These are phyloP conservation scores for Triticum monococcum DNA, from an alignment of 176 grass and related monocot genomes.

Conservation along the genomic window DNA sequence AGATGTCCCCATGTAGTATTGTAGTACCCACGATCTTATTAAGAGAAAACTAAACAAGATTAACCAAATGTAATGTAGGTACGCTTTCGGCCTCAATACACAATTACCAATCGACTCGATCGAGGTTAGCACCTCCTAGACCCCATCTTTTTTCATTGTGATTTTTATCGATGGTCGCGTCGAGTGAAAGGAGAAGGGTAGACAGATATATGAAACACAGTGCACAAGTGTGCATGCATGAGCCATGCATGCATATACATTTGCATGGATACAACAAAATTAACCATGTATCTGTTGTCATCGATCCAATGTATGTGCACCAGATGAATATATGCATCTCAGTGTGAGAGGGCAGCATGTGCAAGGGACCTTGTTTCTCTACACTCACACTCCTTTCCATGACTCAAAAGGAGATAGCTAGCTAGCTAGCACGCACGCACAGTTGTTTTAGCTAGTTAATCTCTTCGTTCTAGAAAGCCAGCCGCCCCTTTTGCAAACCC, in stretches of 20 bases:
- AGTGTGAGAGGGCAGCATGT: conserved; percentile 33
- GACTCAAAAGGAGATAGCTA: conserved; percentile 19
- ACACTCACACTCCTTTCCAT: conserved; percentile 41
- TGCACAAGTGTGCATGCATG: not conserved
- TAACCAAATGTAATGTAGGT: not conserved
- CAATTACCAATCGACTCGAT: not conserved
- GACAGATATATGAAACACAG: not conserved
- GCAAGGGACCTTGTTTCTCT: conserved; percentile 30
- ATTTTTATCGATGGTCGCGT: not conserved
- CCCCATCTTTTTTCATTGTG: not conserved
- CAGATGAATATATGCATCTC: not conserved
- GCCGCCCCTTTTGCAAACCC: conserved; percentile 34
- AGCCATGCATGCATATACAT: conserved; percentile 4
- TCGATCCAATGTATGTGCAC: not conserved
- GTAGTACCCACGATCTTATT: not conserved
- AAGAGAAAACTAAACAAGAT: not conserved
- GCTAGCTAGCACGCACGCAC: not conserved
- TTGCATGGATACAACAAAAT: conserved; percentile 27
- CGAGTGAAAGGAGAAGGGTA: not conserved
- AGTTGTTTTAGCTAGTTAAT: conserved; percentile 29
- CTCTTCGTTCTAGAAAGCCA: conserved; percentile 29
- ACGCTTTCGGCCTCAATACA: conserved; percentile 32
- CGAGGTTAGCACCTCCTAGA: conserved; percentile 25
- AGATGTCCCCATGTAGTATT: conserved; percentile 32
- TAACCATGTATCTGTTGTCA: not conserved